A percentile compares a stretch with the other conserved stretches of the same genome.
phyloP scores from a whole-genome alignment of 2,329 filamentous ascomycete species.

The Hysterium pulicare region DNA sequence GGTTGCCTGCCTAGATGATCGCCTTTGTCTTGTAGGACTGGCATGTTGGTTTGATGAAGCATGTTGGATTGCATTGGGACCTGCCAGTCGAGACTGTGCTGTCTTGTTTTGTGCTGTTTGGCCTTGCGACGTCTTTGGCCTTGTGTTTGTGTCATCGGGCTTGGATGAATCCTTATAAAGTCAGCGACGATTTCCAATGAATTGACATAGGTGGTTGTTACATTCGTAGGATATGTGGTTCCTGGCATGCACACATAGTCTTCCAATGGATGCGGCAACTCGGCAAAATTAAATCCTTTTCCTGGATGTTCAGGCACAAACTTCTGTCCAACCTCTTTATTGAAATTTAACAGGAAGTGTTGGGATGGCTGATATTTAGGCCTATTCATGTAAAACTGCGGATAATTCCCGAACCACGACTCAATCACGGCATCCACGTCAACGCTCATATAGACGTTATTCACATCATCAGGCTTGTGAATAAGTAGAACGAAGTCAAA shows the following conservation, averaged over 20 bases:
- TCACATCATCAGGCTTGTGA: conserved; percentile 42
- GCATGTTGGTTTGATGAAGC: conserved; percentile 5
- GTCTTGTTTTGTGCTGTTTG: too few species aligned
- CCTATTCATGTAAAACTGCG: conserved; percentile 38
- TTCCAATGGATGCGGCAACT: conserved; percentile 38
- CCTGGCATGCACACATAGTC: conserved; percentile 47
- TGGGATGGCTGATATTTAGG: conserved; percentile 38
- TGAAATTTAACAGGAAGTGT: conserved; percentile 38
- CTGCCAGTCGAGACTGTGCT: conserved; percentile 5
- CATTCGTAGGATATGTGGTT: conserved; percentile 35
- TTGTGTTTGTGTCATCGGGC: background rate
- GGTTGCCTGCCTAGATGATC: conserved; percentile 4
- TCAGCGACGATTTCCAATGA: too few species aligned
- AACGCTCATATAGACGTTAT: conserved; percentile 38
- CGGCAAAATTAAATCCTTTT: conserved; percentile 47
- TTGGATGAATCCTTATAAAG: background rate
- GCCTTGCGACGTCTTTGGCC: background rate
- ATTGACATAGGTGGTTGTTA: too few species aligned
- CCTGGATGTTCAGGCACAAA: conserved; percentile 36
- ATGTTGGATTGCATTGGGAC: conserved; percentile 9
- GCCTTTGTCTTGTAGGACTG: conserved; percentile 8
- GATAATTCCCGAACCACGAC: conserved; percentile 41
- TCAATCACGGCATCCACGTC: conserved; percentile 44
- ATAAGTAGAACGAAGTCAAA: conserved; percentile 52
- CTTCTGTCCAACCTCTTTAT: conserved; percentile 42